A percentile compares a stretch with the other conserved stretches of the same genome.
phyloP scores from a whole-genome alignment of 176 grass and related monocot genomes.

The Aegilops bicornis region DNA sequence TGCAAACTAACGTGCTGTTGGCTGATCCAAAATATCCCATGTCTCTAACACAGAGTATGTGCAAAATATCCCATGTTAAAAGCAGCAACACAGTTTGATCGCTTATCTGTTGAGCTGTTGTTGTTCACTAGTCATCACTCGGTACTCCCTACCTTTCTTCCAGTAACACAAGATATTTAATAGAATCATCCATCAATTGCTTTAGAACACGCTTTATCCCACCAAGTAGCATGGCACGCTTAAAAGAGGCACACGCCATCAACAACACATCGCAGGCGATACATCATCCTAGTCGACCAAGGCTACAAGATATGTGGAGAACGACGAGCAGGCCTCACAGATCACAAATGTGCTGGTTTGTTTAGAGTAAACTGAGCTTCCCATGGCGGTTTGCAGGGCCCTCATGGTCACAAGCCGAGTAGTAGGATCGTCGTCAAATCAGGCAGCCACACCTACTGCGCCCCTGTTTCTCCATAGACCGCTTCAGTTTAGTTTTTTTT shows the following conservation, averaged over 20 bases:
- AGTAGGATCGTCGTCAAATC: slow-evolving; percentile 21
- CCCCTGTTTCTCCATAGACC: neutral
- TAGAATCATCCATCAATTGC: neutral
- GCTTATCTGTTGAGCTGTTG: neutral
- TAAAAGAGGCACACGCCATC: slow-evolving; percentile 22
- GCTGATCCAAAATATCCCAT: too few species aligned
- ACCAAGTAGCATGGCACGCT: slow-evolving; percentile 21
- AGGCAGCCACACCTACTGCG: neutral
- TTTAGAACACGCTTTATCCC: neutral
- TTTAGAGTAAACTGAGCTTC: slow-evolving; percentile 4
- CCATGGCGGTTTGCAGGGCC: neutral
- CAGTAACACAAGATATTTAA: neutral
- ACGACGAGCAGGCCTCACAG: neutral
- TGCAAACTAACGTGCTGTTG: too few species aligned
- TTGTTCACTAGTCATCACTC: neutral
- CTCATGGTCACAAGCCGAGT: neutral
- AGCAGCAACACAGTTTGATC: neutral
- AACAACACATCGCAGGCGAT: neutral
- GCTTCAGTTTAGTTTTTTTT: neutral
- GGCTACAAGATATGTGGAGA: neutral
- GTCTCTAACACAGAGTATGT: too few species aligned
- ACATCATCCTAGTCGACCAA: neutral
- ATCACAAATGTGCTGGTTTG: slow-evolving; percentile 1
- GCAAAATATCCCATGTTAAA: neutral
- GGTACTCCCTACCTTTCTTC: neutral